Base-by-base conservation (phyloP, 768 basidiomycete genomes). In the Rhizopogon vesiculosus region DNA sequence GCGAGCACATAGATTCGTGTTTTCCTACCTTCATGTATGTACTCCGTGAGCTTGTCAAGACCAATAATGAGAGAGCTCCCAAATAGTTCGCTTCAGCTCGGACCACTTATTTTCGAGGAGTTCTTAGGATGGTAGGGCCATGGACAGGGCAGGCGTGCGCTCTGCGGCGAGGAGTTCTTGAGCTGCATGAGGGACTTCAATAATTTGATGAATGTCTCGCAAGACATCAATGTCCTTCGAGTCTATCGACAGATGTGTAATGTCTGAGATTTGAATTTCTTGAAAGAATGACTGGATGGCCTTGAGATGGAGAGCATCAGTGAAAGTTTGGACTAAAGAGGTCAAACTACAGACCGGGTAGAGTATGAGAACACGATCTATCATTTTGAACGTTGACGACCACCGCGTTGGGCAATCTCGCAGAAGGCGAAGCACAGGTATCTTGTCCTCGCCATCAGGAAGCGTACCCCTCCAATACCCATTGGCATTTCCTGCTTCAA, bases 381-480 rank as follows among this genome's bases (percentile, higher is more conserved):
- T 66, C 73, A 75, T 73, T 1, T 69, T 56, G 56, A 61, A 69
- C 9, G 63, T 70, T 16, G 71, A 72, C 12, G 71, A 74, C 74
- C 73, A 75, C 29, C 66, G 57, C 0, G 65, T 72, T 18, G 73
- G 70, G 22, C 62, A 59, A 62, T 74, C 74, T 5, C 61, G 60
- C 10, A 74, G 61, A 2, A 72, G 66, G 50, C 64, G 56, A 2
- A 70, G 19, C 18, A 31, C 39, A 40, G 45, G 45, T 31, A 45
- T 25, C 7, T 25, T 31, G 25, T 45, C 45, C 25, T 10, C 22
- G 8, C 31, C 58, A 15, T 60, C 51, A 3, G 56, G 58, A 13
- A 69, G 41, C 22, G n/a, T 40, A 41, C 48, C 54, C 29, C 29
- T 16, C 56, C 65, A 62, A 2, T 28, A 42, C 6, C 54, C 60